phyloP scores from a whole-genome alignment of 192 early-diverging fungal species.

The Linnemannia exigua region DNA sequence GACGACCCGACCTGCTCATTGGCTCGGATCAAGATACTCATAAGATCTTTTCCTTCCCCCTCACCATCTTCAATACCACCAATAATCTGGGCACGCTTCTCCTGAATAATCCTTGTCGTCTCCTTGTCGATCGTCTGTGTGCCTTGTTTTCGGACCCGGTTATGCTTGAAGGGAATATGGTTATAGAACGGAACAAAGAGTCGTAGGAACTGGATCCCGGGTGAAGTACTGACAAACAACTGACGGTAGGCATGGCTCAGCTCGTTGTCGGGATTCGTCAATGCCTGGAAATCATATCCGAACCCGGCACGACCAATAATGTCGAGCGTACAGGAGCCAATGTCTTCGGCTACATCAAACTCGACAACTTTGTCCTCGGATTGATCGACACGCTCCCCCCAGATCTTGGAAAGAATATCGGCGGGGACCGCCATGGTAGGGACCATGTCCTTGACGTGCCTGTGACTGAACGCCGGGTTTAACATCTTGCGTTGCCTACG shows the following conservation, averaged over 20 bases:
- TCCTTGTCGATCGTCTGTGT: constrained; percentile 42
- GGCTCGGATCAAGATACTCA: constrained; percentile 60
- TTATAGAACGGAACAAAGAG: constrained; percentile 41
- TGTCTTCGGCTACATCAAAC: constrained; percentile 52
- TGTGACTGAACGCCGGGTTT: constrained; percentile 65
- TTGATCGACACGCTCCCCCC: constrained; percentile 46
- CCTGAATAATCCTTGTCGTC: constrained; percentile 52
- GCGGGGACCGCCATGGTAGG: constrained; percentile 53
- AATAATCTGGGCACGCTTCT: constrained; percentile 38
- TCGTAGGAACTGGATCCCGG: constrained; percentile 20
- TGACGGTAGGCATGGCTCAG: constrained; percentile 60
- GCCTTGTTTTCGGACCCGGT: constrained; percentile 16
- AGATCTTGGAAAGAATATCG: constrained; percentile 48
- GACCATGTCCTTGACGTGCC: constrained; percentile 61
- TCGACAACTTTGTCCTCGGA: constrained; percentile 34
- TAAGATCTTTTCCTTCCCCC: constrained; percentile 53
- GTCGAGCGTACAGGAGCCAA: constrained; percentile 36
- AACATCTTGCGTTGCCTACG: constrained; percentile 68
- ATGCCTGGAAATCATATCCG: constrained; percentile 61
- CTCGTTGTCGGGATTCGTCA: constrained; percentile 52
- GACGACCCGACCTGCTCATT: constrained; percentile 56
- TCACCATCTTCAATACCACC: background rate
- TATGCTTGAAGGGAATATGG: constrained; percentile 43
- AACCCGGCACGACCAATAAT: constrained; percentile 55
- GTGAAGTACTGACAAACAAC: constrained; percentile 33